Evolutionary conservation across 2,329 filamentous ascomycete genomes (phyloP), one percentile per base, ranked within the genome.

Genomic region (Hortaea werneckii): DNA sequence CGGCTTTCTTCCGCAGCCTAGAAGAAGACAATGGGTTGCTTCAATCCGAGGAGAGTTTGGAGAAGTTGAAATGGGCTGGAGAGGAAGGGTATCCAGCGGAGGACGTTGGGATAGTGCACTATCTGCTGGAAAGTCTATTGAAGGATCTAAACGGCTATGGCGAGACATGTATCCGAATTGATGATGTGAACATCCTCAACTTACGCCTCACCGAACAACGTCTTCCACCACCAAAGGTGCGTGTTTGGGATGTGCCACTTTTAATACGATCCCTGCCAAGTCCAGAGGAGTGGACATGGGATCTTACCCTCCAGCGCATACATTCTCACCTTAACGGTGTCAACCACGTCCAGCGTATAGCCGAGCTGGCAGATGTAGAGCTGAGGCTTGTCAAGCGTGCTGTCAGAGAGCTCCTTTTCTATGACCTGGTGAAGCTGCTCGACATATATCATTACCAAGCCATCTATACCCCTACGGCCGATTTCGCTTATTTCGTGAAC

Each of bases 131-230:
- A 70, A 87, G 85, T 54, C 68, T 98, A 54, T 75, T 96, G 55
- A 88, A 95, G 67, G 89, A 98, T 63, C 63, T 98, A 55, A 95
- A 96, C 62, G 94, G 94, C 58, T 98, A 95, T 61, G 89, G 87
- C 61, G 92, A 98, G 70, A 95, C 89, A 74, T 63, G 57, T 41
- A 54, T 59, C 13, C 50, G 54, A 12, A 44, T 62, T 26, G 46
- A 54, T 32, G 49, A 48, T 13, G 39, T 47, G 10, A 51, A 59
- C 41, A 54, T 60, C 7, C 49, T 63, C 35, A 62, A 62, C 46
- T 44, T 63, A n/a, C 53, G 55, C 11, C 42, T 61, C 28, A 47
- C 52, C 34, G 35, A 37, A 20, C 81, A 86, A 40, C 84, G 90
- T 58, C 74, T 80, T 1, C 78, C 81, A 11, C 89, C 89, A 1